phyloP scores from a whole-genome alignment of 495 filamentous ascomycete genomes.

The Daldinia vernicosa region DNA sequence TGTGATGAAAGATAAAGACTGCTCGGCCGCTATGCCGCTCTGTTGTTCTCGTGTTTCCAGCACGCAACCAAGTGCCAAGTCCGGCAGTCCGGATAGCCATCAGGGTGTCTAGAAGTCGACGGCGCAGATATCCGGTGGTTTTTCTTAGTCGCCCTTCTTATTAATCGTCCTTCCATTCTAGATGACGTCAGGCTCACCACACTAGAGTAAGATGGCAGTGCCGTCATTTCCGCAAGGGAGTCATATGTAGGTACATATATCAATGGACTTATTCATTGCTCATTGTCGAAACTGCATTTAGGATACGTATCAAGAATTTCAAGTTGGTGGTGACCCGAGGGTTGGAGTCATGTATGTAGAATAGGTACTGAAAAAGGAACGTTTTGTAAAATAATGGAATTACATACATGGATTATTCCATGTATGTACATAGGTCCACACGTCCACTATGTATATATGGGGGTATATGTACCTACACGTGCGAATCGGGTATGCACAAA shows the following conservation, averaged over 20 bases:
- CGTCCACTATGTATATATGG: no score
- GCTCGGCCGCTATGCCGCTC: constrained; percentile 5
- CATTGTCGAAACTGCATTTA: not conserved
- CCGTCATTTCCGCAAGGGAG: constrained; percentile 15
- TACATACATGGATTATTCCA: not conserved
- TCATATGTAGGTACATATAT: no score
- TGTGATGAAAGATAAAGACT: constrained; percentile 1
- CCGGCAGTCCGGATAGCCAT: constrained; percentile 22
- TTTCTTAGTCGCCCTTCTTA: constrained; percentile 13
- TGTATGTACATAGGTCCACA: no score
- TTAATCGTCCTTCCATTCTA: constrained; percentile 7
- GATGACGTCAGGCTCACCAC: constrained; percentile 33
- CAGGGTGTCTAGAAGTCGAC: constrained; percentile 20
- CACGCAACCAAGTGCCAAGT: constrained; percentile 18
- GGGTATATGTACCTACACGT: not conserved
- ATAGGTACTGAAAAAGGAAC: not conserved
- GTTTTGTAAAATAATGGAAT: not conserved
- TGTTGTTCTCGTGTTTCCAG: constrained; percentile 12
- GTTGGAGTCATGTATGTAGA: not conserved
- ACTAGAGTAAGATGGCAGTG: constrained; percentile 14
- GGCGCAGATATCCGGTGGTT: not conserved
- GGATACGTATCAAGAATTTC: not conserved
- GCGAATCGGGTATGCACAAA: not conserved
- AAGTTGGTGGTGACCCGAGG: not conserved
- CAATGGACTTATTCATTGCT: not conserved